phyloP scores from a whole-genome alignment of 306 rosid genomes.

The Casuarina cunninghamiana region DNA sequence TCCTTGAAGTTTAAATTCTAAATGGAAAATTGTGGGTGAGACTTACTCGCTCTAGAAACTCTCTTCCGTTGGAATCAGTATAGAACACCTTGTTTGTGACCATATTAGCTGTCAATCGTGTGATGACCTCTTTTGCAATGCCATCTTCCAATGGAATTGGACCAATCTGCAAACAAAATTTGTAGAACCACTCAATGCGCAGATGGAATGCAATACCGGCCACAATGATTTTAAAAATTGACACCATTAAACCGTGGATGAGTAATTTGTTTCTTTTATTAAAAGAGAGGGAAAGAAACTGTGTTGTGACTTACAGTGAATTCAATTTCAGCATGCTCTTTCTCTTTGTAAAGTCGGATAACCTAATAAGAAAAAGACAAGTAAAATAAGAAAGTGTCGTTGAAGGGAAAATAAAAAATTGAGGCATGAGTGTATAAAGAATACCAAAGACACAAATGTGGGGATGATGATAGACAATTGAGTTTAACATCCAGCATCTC shows the following conservation, averaged over 20 bases:
- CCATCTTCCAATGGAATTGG: constrained; percentile 81
- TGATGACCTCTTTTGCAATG: constrained; percentile 84
- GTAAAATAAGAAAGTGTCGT: constrained; percentile 7
- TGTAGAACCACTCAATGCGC: constrained; percentile 25
- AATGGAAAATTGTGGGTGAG: constrained; percentile 3
- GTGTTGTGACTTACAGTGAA: constrained; percentile 65
- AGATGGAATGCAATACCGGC: too few relatives aligned
- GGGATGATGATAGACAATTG: not conserved
- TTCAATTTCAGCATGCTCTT: constrained; percentile 89
- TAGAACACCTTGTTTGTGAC: constrained; percentile 69
- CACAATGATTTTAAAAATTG: not conserved
- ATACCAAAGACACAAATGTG: not conserved
- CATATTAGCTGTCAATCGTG: constrained; percentile 71
- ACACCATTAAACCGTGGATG: not conserved
- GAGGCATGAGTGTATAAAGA: constrained; percentile 9
- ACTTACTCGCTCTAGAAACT: constrained; percentile 79
- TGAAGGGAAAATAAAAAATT: not conserved
- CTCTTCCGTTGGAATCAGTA: constrained; percentile 92
- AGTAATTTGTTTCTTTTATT: constrained; percentile 1
- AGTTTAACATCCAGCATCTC: not conserved
- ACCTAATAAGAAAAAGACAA: constrained; percentile 43
- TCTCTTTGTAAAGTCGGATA: constrained; percentile 72
- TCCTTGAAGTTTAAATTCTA: not conserved
- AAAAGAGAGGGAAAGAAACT: not conserved
- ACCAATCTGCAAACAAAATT: constrained; percentile 65